These are phyloP conservation scores for Pseudogymnoascus sp. DNA, from an alignment of 2,329 filamentous ascomycete species.

Conservation along the genomic window DNA sequence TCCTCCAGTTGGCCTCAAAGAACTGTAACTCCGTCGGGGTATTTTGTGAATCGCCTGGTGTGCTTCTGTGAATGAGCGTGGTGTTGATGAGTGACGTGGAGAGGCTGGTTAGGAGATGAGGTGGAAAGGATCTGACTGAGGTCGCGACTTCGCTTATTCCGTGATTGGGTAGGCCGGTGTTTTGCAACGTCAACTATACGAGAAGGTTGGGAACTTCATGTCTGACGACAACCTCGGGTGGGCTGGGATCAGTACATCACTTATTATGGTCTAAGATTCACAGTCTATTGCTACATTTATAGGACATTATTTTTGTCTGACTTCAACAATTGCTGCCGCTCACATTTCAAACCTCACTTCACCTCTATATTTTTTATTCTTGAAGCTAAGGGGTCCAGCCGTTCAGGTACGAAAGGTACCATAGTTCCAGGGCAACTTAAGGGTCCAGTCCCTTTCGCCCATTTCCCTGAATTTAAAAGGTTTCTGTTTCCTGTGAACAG, in stretches of 20 bases:
- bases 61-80: constrained; percentile 14
- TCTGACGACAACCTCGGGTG: neutral
- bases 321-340: neutral
- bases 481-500: neutral
- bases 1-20: neutral
- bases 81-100: constrained; percentile 9
- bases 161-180: constrained; percentile 6
- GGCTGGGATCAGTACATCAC: neutral
- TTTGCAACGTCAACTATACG: constrained; percentile 2
- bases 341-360: neutral
- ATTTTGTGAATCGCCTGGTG: constrained; percentile 1
- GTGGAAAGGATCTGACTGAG: constrained; percentile 10
- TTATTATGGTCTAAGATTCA: neutral
- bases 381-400: constrained; percentile 8
- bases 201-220: constrained; percentile 8
- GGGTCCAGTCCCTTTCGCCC: constrained; percentile 1
- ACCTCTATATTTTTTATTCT: neutral
- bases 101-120: neutral
- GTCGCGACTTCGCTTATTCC: constrained; percentile 8
- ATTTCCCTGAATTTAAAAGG: neutral
- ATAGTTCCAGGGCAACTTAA: constrained; percentile 1
- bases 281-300: neutral
- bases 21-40: neutral
- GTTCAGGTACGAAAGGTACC: constrained; percentile 6
- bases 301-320: neutral